Percentiles rank a stretch among this genome's conserved stretches.
Conservation (phyloP, 2,329 filamentous ascomycete genomes). For the Aspergillus quadrilineatus region DNA sequence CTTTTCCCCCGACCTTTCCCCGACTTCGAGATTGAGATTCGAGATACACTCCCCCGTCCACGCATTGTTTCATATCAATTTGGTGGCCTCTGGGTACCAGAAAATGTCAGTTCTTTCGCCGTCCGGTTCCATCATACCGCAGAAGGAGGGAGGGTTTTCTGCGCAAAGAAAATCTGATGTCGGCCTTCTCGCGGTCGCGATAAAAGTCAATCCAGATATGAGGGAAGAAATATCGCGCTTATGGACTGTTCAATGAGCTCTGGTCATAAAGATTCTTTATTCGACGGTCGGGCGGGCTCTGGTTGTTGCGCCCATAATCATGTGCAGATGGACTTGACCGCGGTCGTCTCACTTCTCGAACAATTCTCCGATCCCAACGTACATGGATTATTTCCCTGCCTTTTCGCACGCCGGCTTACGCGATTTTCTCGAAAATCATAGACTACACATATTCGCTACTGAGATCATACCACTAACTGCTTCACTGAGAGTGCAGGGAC, state of each 20-base stretch:
- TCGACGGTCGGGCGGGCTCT: neutral
- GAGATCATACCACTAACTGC: constrained; percentile 15
- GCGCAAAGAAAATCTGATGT: constrained; percentile 13
- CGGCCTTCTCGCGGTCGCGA: constrained; percentile 19
- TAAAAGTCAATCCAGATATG: constrained; percentile 2
- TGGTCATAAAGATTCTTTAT: neutral
- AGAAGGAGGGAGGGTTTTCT: constrained; percentile 4
- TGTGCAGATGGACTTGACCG: constrained; percentile 1
- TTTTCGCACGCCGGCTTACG: neutral
- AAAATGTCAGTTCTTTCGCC: neutral
- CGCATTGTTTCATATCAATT: neutral
- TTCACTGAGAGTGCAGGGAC: constrained; percentile 13
- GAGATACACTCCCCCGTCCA: constrained; percentile 10
- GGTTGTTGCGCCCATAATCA: constrained; percentile 4
- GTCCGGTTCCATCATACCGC: constrained; percentile 1
- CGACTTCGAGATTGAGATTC: constrained; percentile 1
- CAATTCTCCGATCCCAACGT: neutral
- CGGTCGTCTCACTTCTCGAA: constrained; percentile 6
- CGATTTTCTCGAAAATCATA: neutral
- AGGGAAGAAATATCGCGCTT: neutral
- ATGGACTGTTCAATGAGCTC: neutral
- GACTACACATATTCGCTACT: neutral
- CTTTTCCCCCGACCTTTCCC: constrained; percentile 17
- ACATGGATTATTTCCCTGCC: neutral
- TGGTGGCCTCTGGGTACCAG: neutral